Percentiles rank a stretch among this genome's conserved stretches.
These are phyloP conservation scores for Starmera dryadoides DNA, from an alignment of 805 yeast genomes.

Conservation along the genomic window DNA sequence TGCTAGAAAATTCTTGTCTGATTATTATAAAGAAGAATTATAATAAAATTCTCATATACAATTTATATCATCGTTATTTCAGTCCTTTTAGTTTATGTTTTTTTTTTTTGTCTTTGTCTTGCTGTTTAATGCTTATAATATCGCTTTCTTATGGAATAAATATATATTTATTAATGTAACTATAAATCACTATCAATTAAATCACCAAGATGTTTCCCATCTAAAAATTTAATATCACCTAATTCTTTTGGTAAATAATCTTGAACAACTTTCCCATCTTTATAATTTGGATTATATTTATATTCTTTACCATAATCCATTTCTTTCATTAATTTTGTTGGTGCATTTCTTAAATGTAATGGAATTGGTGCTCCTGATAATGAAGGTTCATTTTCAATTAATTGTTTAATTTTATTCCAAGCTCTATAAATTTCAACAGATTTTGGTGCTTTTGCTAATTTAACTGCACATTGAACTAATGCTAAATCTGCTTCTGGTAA, in stretches of 20 bases:
- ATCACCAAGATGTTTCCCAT: conserved; percentile 50
- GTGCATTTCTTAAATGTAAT: conserved; percentile 87
- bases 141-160: neutral
- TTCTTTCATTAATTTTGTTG: conserved; percentile 85
- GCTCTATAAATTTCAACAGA: conserved; percentile 84
- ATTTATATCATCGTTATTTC: neutral
- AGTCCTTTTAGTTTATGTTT: neutral
- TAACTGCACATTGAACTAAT: conserved; percentile 89
- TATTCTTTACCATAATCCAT: conserved; percentile 80
- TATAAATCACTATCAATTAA: conserved; percentile 33
- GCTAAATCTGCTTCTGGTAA: conserved; percentile 91
- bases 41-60: conserved; percentile 1
- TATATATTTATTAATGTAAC: too few relatives aligned
- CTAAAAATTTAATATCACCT: conserved; percentile 40
- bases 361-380: conserved; percentile 54
- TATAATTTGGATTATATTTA: conserved; percentile 80
- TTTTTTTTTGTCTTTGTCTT: neutral
- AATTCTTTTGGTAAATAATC: conserved; percentile 65
- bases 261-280: conserved; percentile 68
- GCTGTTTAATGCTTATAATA: neutral
- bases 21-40: conserved; percentile 36
- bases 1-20: conserved; percentile 43
- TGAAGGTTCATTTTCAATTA: conserved; percentile 50
- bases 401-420: conserved; percentile 56
- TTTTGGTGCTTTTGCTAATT: conserved; percentile 78